Evolutionary conservation across 2,329 filamentous ascomycete genomes (phyloP).

Genomic region (Elsinoe necatrix): DNA sequence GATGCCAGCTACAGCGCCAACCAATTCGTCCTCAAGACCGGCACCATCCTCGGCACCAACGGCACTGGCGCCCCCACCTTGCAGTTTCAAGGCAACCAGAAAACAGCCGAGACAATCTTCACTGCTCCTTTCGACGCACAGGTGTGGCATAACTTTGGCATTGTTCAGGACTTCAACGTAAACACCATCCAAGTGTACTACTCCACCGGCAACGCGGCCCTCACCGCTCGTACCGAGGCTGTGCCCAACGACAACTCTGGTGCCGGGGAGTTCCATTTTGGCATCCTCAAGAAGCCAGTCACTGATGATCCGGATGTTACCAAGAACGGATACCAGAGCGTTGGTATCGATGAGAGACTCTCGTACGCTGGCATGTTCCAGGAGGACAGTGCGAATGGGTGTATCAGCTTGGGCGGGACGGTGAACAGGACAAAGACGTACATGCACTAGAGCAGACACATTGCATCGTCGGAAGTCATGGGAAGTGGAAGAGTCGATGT

Average conservation of each 20-base stretch:
- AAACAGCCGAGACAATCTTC: conserved; percentile 37
- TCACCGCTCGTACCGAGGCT: conserved; percentile 41
- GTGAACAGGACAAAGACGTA: background rate
- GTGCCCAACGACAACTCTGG: conserved; percentile 47
- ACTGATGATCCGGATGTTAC: conserved; percentile 36
- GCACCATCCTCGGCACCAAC: conserved; percentile 35
- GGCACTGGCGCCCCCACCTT: conserved; percentile 30
- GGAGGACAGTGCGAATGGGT: conserved; percentile 30
- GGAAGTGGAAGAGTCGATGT: background rate
- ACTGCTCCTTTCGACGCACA: conserved; percentile 42
- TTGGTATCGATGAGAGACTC: conserved; percentile 45
- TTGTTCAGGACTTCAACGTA: conserved; percentile 49
- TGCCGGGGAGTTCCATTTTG: conserved; percentile 54
- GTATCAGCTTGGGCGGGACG: conserved; percentile 1
- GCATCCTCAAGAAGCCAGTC: conserved; percentile 53
- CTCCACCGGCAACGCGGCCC: conserved; percentile 40
- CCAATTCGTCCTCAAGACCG: conserved; percentile 36
- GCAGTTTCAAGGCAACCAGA: conserved; percentile 24
- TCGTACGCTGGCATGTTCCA: conserved; percentile 47
- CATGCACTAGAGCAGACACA: background rate
- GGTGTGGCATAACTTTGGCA: conserved; percentile 54
- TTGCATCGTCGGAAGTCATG: too few relatives aligned
- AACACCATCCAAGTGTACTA: conserved; percentile 52
- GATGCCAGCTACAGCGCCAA: conserved; percentile 42
- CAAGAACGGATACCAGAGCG: conserved; percentile 42